phyloP scores from a whole-genome alignment of 192 early-diverging fungal species.

The Coemansia sp. region DNA sequence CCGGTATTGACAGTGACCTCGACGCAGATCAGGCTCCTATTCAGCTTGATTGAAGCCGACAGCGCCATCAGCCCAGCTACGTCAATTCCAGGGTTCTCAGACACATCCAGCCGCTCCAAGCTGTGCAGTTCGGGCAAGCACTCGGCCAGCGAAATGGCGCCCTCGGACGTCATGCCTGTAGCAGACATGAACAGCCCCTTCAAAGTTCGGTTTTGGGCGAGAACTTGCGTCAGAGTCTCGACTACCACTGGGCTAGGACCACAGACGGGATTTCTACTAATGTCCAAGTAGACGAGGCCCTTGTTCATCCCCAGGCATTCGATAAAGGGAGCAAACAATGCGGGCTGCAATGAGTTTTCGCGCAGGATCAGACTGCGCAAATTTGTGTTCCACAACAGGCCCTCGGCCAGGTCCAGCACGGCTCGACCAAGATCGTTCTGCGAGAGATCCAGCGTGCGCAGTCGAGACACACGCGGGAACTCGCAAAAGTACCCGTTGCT shows the following conservation, averaged over 20 bases:
- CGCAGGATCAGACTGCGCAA: constrained; percentile 51
- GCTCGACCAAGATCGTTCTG: constrained; percentile 55
- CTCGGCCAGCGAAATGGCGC: constrained; percentile 82
- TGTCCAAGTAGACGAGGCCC: constrained; percentile 57
- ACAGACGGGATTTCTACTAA: constrained; percentile 61
- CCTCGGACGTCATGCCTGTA: constrained; percentile 69
- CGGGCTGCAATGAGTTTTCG: constrained; percentile 58
- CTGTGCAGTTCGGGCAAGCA: constrained; percentile 72
- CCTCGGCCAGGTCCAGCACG: constrained; percentile 49
- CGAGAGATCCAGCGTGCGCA: constrained; percentile 53
- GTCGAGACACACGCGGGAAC: constrained; percentile 45
- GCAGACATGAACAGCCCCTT: constrained; percentile 65
- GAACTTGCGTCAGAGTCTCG: constrained; percentile 49
- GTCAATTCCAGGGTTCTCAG: constrained; percentile 73
- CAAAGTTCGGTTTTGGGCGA: constrained; percentile 66
- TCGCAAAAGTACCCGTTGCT: constrained; percentile 14
- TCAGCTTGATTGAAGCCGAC: constrained; percentile 80
- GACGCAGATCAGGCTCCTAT: constrained; percentile 70
- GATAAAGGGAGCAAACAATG: constrained; percentile 47
- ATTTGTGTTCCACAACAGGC: constrained; percentile 54
- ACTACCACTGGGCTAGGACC: constrained; percentile 38
- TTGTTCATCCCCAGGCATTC: constrained; percentile 58
- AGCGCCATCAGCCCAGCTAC: constrained; percentile 83
- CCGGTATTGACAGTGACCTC: constrained; percentile 65
- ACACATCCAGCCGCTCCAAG: constrained; percentile 74